phyloP scores from a whole-genome alignment of 768 basidiomycete genomes.

The Nevesoporus exiguus region DNA sequence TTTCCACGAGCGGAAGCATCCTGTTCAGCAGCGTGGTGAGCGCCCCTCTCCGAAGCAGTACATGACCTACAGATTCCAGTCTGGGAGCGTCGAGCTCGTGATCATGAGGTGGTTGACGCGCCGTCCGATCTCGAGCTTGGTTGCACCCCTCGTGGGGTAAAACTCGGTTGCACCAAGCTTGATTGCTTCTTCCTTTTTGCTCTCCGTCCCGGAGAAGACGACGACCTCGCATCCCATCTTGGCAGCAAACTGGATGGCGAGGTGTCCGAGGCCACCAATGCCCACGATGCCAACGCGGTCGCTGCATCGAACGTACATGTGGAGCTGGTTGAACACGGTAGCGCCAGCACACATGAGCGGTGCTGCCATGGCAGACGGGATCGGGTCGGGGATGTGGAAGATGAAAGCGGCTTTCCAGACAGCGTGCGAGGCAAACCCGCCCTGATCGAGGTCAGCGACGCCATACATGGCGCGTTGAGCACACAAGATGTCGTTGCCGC shows the following conservation, averaged over 20 bases:
- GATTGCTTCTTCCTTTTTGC: constrained; percentile 33
- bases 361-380: constrained; percentile 31
- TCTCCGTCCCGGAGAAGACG: constrained; percentile 34
- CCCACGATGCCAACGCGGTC: constrained; percentile 36
- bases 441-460: constrained; percentile 27
- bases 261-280: constrained; percentile 37
- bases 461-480: constrained; percentile 26
- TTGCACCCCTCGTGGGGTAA: constrained; percentile 28
- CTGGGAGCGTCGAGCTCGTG: constrained; percentile 27
- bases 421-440: constrained; percentile 35
- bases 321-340: constrained; percentile 31
- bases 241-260: constrained; percentile 37
- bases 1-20: constrained; percentile 26
- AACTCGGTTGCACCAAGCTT: constrained; percentile 36
- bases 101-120: constrained; percentile 32
- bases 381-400: constrained; percentile 32
- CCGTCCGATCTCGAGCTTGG: constrained; percentile 24
- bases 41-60: neutral
- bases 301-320: constrained; percentile 25
- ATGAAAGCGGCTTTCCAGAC: constrained; percentile 34
- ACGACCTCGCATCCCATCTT: constrained; percentile 40
- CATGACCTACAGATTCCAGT: constrained; percentile 30
- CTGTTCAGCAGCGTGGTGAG: constrained; percentile 9
- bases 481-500: constrained; percentile 32
- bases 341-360: constrained; percentile 39